These are phyloP conservation scores for Paulownia fortunei DNA, from an alignment of 257 asterid genomes.

Conservation along the genomic window DNA sequence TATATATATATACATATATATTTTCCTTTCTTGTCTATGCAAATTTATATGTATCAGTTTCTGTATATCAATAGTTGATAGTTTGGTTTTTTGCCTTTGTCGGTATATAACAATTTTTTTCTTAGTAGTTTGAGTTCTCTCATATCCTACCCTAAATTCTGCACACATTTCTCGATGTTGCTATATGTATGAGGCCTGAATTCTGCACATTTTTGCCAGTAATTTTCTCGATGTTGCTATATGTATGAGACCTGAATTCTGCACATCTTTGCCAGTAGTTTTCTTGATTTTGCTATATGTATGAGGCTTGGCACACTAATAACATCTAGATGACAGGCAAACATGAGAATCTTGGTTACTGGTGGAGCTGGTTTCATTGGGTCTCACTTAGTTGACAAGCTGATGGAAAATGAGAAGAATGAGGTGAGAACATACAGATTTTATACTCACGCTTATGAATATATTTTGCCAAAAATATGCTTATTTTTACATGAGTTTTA, in stretches of 20 bases:
- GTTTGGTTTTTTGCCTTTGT: not conserved
- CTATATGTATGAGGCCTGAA: too few species aligned
- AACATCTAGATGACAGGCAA: conserved; percentile 56
- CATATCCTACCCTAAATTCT: not conserved
- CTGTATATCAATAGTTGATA: not conserved
- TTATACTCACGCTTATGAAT: not conserved
- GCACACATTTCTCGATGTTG: too few species aligned
- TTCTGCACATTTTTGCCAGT: not conserved
- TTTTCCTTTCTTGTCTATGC: not conserved
- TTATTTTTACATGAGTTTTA: not conserved
- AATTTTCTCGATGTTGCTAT: not conserved
- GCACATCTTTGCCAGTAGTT: too few species aligned
- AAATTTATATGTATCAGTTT: not conserved
- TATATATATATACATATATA: too few species aligned
- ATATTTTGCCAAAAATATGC: not conserved
- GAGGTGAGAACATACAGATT: conserved; percentile 55
- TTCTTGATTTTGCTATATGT: too few species aligned
- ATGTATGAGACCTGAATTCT: not conserved
- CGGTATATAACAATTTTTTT: not conserved
- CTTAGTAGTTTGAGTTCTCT: too few species aligned
- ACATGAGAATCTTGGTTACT: conserved; percentile 89
- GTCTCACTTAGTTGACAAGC: conserved; percentile 91
- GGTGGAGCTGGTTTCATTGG: conserved; percentile 99
- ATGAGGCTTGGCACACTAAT: conserved; percentile 7
- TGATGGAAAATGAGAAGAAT: conserved; percentile 90